These are phyloP conservation scores for Geoglossum cookeanum DNA, from an alignment of 2,329 filamentous ascomycete species.

Conservation along the genomic window DNA sequence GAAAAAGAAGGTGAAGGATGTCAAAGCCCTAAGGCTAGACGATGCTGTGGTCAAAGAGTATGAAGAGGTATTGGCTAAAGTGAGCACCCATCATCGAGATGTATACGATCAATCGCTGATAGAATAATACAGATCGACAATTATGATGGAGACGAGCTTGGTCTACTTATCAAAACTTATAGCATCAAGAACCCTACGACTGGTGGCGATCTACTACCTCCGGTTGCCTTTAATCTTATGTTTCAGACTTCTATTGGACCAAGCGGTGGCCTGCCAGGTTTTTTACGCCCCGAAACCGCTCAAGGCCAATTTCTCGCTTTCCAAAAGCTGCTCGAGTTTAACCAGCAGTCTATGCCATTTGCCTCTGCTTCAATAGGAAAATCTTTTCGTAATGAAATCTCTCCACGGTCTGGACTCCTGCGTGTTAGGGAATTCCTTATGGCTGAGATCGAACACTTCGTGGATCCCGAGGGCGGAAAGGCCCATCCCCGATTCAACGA, in stretches of 20 bases:
- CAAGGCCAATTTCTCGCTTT: slow-evolving; percentile 98
- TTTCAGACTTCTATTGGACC: slow-evolving; percentile 92
- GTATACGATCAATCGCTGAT: background rate
- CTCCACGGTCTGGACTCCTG: slow-evolving; percentile 73
- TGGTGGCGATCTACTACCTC: slow-evolving; percentile 55
- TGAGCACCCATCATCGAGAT: slow-evolving; percentile 3
- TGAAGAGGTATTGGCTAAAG: slow-evolving; percentile 68
- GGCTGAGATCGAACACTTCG: slow-evolving; percentile 98
- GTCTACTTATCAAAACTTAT: slow-evolving; percentile 74
- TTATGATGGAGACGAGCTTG: slow-evolving; percentile 73
- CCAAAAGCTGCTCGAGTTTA: slow-evolving; percentile 87
- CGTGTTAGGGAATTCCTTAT: slow-evolving; percentile 95
- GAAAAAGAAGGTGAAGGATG: slow-evolving; percentile 54
- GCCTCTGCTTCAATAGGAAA: slow-evolving; percentile 94
- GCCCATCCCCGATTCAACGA: slow-evolving; percentile 79
- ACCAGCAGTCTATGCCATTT: slow-evolving; percentile 88
- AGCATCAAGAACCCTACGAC: slow-evolving; percentile 78
- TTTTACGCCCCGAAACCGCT: slow-evolving; percentile 82
- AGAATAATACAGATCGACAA: slow-evolving; percentile 54
- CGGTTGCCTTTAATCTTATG: slow-evolving; percentile 95
- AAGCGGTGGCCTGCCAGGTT: slow-evolving; percentile 69
- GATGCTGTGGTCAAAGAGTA: slow-evolving; percentile 78
- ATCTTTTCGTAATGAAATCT: slow-evolving; percentile 96
- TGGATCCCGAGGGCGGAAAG: slow-evolving; percentile 87
- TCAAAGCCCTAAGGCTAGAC: slow-evolving; percentile 66